A percentile compares a stretch with the other conserved stretches of the same genome.
Conservation (phyloP, 495 filamentous ascomycete genomes). For the Penicillium subrubescens region DNA sequence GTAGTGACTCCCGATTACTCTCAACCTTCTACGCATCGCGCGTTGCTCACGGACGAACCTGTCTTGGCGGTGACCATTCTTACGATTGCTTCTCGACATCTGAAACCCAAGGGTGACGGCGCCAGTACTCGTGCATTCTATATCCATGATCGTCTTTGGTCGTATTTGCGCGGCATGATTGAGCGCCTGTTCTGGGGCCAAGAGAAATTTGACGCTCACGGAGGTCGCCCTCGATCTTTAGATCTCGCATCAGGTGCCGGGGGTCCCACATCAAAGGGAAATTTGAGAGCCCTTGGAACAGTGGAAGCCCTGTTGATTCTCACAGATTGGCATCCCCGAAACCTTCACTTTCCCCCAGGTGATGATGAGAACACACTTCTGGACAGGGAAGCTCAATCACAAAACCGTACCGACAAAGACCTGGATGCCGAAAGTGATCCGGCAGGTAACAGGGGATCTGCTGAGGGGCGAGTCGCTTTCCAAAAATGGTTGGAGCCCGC, state of each 20-base stretch:
- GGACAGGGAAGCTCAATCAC: constrained; percentile 48
- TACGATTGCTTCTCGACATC: constrained; percentile 86
- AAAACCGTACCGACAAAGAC: constrained; percentile 37
- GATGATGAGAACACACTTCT: constrained; percentile 71
- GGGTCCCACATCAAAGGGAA: constrained; percentile 60
- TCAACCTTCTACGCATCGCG: constrained; percentile 69
- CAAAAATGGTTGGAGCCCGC: constrained; percentile 95
- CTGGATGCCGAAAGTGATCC: constrained; percentile 41
- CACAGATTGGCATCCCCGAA: constrained; percentile 95
- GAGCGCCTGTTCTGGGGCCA: constrained; percentile 94
- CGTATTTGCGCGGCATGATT: constrained; percentile 89
- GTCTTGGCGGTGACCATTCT: constrained; percentile 88
- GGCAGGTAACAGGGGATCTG: constrained; percentile 39
- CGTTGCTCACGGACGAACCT: constrained; percentile 84
- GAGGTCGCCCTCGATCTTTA: constrained; percentile 63
- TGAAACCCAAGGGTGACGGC: constrained; percentile 76
- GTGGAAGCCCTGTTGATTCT: constrained; percentile 91
- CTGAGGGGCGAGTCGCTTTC: constrained; percentile 65
- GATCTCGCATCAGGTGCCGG: constrained; percentile 64
- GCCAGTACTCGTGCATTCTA: constrained; percentile 81
- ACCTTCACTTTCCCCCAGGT: constrained; percentile 91
- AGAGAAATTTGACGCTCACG: constrained; percentile 87
- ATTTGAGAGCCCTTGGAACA: constrained; percentile 85
- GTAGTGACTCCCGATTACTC: constrained; percentile 85
- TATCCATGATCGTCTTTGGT: constrained; percentile 96